Evolutionary conservation across 164 flowering plant genomes (phyloP).

Genomic region (Dillenia turbinata): DNA sequence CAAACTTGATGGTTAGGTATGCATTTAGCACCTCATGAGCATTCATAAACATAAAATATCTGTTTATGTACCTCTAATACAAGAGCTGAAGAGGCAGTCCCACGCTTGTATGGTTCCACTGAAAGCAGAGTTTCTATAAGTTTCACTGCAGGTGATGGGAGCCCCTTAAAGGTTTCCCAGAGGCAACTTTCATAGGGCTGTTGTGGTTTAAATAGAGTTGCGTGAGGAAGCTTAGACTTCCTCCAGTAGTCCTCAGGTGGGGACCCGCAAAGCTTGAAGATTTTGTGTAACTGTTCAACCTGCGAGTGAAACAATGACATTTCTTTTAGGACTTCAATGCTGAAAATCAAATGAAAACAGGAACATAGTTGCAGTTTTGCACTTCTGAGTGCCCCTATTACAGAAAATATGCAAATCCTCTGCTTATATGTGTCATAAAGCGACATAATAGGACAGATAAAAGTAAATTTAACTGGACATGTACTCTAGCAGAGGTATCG

Average conservation of each 20-base stretch:
- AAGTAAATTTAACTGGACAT: no score
- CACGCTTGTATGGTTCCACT: conserved; percentile 72
- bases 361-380: no score
- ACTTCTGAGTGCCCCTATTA: no score
- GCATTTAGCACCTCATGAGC: no score
- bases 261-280: conserved; percentile 93
- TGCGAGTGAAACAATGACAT: conserved; percentile 15
- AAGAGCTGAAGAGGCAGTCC: conserved; percentile 74
- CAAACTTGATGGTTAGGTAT: no score
- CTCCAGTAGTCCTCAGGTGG: conserved; percentile 88
- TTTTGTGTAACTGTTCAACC: conserved; percentile 95
- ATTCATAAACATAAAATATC: no score
- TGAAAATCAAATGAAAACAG: no score
- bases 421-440: no score
- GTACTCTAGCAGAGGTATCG: no score
- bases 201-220: conserved; percentile 78
- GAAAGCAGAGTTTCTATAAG: conserved; percentile 69
- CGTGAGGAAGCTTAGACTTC: conserved; percentile 73
- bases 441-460: no score
- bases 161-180: conserved; percentile 50
- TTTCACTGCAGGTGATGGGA: conserved; percentile 46
- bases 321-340: no score
- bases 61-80: conserved; percentile 51
- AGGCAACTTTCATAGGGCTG: conserved; percentile 71
- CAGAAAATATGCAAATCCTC: no score